phyloP scores from a whole-genome alignment of 495 filamentous ascomycete species.

The Lentithecium fluviatile region DNA sequence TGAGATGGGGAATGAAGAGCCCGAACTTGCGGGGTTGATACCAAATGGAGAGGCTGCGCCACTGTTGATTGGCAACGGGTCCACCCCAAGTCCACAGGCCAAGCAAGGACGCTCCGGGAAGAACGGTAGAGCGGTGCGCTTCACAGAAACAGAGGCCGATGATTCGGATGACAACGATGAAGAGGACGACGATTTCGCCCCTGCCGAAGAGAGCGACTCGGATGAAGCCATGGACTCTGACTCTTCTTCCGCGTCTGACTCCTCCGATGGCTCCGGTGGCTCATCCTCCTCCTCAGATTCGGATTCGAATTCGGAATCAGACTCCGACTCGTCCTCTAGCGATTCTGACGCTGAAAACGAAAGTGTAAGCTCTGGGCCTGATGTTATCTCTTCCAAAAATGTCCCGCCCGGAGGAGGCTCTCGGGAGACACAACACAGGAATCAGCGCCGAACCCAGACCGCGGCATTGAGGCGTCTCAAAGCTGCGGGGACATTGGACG shows the following conservation, averaged over 20 bases:
- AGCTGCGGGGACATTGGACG: too few species aligned
- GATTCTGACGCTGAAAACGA: slow-evolving; percentile 17
- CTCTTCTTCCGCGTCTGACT: slow-evolving; percentile 8
- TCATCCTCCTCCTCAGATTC: slow-evolving; percentile 7
- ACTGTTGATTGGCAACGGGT: background rate
- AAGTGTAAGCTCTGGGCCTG: background rate
- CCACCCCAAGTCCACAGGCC: background rate
- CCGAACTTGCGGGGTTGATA: slow-evolving; percentile 44
- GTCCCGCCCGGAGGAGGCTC: too few species aligned
- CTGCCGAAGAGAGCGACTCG: slow-evolving; percentile 33
- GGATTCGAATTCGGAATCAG: slow-evolving; percentile 4
- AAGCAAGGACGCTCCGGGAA: background rate
- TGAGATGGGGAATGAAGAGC: slow-evolving; percentile 36
- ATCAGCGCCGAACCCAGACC: too few species aligned
- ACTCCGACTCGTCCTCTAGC: slow-evolving; percentile 8
- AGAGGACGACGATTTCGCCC: slow-evolving; percentile 28
- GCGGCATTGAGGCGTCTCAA: too few species aligned
- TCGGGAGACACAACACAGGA: too few species aligned
- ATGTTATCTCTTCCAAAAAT: background rate
- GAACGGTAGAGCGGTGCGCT: slow-evolving; percentile 10
- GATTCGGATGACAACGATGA: slow-evolving; percentile 23
- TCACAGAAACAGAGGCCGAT: background rate
- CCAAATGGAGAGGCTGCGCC: slow-evolving; percentile 1
- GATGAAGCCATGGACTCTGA: slow-evolving; percentile 30
- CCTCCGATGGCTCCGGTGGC: slow-evolving; percentile 25